These are phyloP conservation scores for Adansonia madagascariensis DNA, from an alignment of 441 rosid genomes.

Conservation along the genomic window DNA sequence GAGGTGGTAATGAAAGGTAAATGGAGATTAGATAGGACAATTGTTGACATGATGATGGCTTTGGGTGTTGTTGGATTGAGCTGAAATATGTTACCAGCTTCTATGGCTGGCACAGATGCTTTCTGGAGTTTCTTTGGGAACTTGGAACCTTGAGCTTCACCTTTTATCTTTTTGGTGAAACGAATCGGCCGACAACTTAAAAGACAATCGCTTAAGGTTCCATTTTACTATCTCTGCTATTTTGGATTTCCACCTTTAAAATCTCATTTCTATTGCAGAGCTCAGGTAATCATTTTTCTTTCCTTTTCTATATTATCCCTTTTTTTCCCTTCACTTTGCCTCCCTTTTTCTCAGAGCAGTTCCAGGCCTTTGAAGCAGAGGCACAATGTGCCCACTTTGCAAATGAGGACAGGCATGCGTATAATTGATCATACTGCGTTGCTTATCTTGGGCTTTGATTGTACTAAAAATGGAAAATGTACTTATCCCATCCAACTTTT, in stretches of 20 bases:
- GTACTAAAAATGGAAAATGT: neutral
- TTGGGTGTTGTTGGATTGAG: slow-evolving; percentile 17
- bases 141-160: neutral
- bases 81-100: neutral
- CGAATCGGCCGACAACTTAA: neutral
- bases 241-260: neutral
- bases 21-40: slow-evolving; percentile 9
- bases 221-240: neutral
- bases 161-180: slow-evolving; percentile 1
- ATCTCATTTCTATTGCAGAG: neutral
- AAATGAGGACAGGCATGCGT: neutral
- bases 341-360: neutral
- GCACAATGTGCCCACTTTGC: neutral
- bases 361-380: slow-evolving; percentile 13
- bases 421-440: neutral
- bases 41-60: neutral
- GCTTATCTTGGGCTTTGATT: neutral
- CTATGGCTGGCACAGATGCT: slow-evolving; percentile 11
- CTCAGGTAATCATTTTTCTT: slow-evolving; percentile 6
- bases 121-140: neutral
- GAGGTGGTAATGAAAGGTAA: neutral
- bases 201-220: neutral
- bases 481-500: neutral
- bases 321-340: neutral
- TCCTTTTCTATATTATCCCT: neutral